These are phyloP conservation scores for Hypoxylon fuscum DNA, from an alignment of 495 filamentous ascomycete species.

Conservation along the genomic window DNA sequence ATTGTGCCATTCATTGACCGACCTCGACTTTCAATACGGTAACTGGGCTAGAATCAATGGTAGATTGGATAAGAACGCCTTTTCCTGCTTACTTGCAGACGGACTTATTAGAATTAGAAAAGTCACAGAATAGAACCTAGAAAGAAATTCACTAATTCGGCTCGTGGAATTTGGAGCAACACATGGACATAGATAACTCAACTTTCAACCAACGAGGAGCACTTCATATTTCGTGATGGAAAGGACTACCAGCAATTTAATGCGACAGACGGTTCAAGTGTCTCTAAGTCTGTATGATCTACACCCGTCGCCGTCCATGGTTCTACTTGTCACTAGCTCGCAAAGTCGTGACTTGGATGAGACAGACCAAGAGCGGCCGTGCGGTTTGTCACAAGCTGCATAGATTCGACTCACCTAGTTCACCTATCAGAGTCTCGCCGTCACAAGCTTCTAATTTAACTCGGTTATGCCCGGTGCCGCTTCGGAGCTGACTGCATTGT, in stretches of 20 bases:
- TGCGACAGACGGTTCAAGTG: not conserved
- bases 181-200: too few relatives aligned
- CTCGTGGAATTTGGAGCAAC: too few relatives aligned
- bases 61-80: not conserved
- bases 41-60: not conserved
- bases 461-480: slow-evolving; percentile 25
- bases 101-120: slow-evolving; percentile 15
- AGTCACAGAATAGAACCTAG: slow-evolving; percentile 12
- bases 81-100: slow-evolving; percentile 6
- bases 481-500: slow-evolving; percentile 29
- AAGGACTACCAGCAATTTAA: too few relatives aligned
- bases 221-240: too few relatives aligned
- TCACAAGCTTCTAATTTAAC: slow-evolving; percentile 2
- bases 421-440: slow-evolving; percentile 30
- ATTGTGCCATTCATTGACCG: slow-evolving; percentile 3
- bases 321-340: not conserved
- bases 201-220: too few relatives aligned
- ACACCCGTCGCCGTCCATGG: not conserved
- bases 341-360: not conserved
- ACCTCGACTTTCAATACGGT: not conserved
- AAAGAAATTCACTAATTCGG: too few relatives aligned
- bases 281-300: slow-evolving; percentile 5
- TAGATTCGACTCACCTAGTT: slow-evolving; percentile 1
- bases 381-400: slow-evolving; percentile 1
- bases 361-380: not conserved